Base-by-base conservation (phyloP, 495 filamentous ascomycete genomes). In the Cairneyella variabilis region DNA sequence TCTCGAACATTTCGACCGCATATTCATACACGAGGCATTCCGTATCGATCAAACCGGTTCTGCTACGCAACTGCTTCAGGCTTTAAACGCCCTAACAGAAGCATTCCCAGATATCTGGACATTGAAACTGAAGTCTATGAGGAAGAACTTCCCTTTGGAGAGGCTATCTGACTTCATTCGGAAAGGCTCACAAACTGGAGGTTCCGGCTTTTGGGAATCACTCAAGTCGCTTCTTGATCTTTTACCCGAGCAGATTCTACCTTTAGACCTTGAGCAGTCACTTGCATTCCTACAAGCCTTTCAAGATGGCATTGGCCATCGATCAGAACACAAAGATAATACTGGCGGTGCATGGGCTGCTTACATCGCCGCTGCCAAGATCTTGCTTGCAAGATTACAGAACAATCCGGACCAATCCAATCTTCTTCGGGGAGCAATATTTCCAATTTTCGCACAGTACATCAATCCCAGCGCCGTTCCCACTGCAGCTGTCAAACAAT, bases 131-230 rank as follows among this genome's bases (percentile, higher is more conserved):
- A n/a, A n/a, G n/a, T 87, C 86, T 62, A 73, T 66, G 14, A 74
- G 75, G 14, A 50, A 92, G 90, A 63, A 86, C 36, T 72, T 84
- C 22, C 76, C 84, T 0, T 69, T 83, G 0, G 76, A 78, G 26
- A 75, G 83, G 23, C 61, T 98, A 3, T 77, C 74, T 27, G 73
- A 80, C 17, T 95, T 95, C 59, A 71, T 97, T n/a, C 81, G 85
- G 50, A 83, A 83, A 60, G 93, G 95, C 40, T 95, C 91, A 1
- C 86, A 95, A 58, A 80, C 79, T 7, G 82, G 85, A 10, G 68
- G 79, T 2, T 67, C 74, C 2, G 77, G 77, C 3, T 96, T 82
- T 64, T 98, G 93, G 93, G 59, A 69, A 26, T 21, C 17, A 2
- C 57, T 95, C 30, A 69, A 74, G 37, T 70, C 69, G 21, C 63